Percentiles rank a stretch among this genome's conserved stretches.
Conservation (phyloP, 2,329 filamentous ascomycete genomes). For the Epichloe baconii region DNA sequence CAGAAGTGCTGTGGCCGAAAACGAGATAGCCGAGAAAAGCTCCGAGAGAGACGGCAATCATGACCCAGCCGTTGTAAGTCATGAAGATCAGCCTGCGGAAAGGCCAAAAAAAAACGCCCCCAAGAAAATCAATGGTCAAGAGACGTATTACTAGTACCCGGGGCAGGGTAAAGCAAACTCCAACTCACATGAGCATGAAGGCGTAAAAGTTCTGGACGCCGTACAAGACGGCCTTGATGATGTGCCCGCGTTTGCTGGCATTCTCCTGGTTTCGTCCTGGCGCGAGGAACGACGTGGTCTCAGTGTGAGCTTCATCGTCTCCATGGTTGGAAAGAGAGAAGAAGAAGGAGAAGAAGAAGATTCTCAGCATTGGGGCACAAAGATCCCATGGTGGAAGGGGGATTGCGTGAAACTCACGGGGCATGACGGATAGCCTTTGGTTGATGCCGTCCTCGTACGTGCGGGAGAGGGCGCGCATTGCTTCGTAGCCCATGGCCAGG, state of each 20-base stretch:
- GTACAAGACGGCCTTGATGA: constrained; percentile 75
- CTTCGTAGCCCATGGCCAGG: constrained; percentile 87
- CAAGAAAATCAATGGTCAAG: neutral
- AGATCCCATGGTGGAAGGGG: constrained; percentile 4
- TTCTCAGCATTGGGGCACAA: constrained; percentile 16
- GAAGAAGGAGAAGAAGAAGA: constrained; percentile 1
- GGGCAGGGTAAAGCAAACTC: no score
- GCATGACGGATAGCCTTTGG: constrained; percentile 32
- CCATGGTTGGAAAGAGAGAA: neutral
- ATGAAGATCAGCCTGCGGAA: constrained; percentile 79
- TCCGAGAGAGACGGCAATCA: constrained; percentile 79
- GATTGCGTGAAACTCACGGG: constrained; percentile 33
- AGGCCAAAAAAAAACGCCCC: no score
- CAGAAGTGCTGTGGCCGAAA: constrained; percentile 59
- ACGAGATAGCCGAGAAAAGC: constrained; percentile 78
- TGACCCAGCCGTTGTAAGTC: constrained; percentile 99
- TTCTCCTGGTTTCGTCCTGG: constrained; percentile 58
- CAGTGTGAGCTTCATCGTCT: constrained; percentile 38
- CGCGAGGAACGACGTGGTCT: constrained; percentile 49
- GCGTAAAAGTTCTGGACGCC: constrained; percentile 94
- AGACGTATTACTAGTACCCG: neutral
- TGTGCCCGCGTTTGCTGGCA: constrained; percentile 53
- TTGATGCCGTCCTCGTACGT: constrained; percentile 56
- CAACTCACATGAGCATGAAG: constrained; percentile 92
- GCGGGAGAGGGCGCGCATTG: constrained; percentile 62